Evolutionary conservation across 202 grass and related monocot species (phyloP).

Genomic region (Dendrocalamus latiflorus): DNA sequence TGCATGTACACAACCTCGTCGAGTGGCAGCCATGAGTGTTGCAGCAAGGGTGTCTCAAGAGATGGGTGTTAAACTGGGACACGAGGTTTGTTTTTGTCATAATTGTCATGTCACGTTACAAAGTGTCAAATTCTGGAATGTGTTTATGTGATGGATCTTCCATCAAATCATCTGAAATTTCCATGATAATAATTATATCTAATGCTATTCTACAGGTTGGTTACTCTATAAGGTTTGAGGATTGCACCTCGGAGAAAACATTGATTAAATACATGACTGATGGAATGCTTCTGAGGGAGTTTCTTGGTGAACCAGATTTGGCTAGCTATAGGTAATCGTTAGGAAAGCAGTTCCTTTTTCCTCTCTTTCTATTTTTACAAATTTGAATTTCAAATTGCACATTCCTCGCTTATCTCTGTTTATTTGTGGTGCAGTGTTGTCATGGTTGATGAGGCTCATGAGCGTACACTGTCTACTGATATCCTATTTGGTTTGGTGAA

Average conservation of each 20-base stretch:
- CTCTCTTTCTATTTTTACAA: background rate
- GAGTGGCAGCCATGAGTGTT: slow-evolving; percentile 97
- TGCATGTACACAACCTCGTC: slow-evolving; percentile 88
- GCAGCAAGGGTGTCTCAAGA: slow-evolving; percentile 89
- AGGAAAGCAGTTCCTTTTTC: background rate
- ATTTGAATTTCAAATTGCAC: slow-evolving; percentile 8
- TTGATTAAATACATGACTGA: slow-evolving; percentile 96
- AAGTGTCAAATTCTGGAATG: background rate
- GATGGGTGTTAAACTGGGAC: slow-evolving; percentile 93
- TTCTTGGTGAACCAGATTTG: slow-evolving; percentile 92
- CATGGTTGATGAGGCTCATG: slow-evolving; percentile 98
- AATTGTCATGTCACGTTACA: background rate
- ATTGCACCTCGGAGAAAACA: slow-evolving; percentile 98
- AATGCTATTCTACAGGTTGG: slow-evolving; percentile 59
- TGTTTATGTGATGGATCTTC: slow-evolving; percentile 10
- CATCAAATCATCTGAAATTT: slow-evolving; percentile 16
- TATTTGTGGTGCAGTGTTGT: slow-evolving; percentile 51
- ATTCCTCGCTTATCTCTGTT: slow-evolving; percentile 22
- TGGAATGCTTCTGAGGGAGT: slow-evolving; percentile 89
- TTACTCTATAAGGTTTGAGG: slow-evolving; percentile 97
- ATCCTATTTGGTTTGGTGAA: slow-evolving; percentile 95
- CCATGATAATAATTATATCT: slow-evolving; percentile 15
- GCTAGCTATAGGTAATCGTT: slow-evolving; percentile 71
- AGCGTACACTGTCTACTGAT: slow-evolving; percentile 88
- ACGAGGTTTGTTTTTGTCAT: slow-evolving; percentile 60